phyloP scores from a whole-genome alignment of 768 basidiomycete species.

The Pleurotus cornucopiae region DNA sequence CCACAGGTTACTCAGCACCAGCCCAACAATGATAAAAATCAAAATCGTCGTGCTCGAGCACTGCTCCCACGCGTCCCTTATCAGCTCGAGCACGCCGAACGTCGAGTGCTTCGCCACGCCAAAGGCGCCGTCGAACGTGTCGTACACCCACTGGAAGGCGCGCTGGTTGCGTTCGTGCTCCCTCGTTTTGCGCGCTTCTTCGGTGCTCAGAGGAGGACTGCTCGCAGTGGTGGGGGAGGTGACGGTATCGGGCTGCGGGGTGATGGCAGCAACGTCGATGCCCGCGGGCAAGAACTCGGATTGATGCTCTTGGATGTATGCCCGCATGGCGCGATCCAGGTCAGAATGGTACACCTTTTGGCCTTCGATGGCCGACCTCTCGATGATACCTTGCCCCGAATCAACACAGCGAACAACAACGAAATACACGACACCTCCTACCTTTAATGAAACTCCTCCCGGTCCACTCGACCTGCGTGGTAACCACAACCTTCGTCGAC shows the following conservation, averaged over 20 bases:
- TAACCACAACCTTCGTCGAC: conserved; percentile 77
- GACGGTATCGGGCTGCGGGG: conserved; percentile 26
- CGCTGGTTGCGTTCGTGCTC: conserved; percentile 68
- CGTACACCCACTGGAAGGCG: conserved; percentile 83
- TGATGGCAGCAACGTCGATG: conserved; percentile 54
- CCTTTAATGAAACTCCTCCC: conserved; percentile 96
- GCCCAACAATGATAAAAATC: conserved; percentile 63
- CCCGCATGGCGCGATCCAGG: conserved; percentile 79
- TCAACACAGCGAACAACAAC: neutral
- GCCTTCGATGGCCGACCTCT: conserved; percentile 85
- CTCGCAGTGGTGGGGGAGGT: conserved; percentile 10
- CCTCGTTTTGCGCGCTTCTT: conserved; percentile 47
- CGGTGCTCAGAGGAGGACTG: conserved; percentile 17
- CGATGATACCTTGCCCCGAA: conserved; percentile 73
- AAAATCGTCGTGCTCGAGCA: conserved; percentile 68
- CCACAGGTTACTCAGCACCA: conserved; percentile 82
- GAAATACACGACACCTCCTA: conserved; percentile 24
- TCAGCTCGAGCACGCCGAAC: conserved; percentile 68
- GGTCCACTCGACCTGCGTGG: conserved; percentile 93
- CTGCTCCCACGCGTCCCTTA: conserved; percentile 78
- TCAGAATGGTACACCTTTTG: conserved; percentile 85
- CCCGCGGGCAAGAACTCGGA: conserved; percentile 88
- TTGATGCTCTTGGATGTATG: conserved; percentile 86
- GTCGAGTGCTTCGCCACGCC: conserved; percentile 70
- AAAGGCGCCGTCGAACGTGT: conserved; percentile 75